A percentile compares a stretch with the other conserved stretches of the same genome.
Evolutionary conservation across 129 eudicot species (phyloP).

Genomic region (Helianthus annuus): HanXRQr2.0-SUNRISE NC_035440.2:163470335-163470834

Average conservation of each 20-base stretch:
- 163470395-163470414: no score
- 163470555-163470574: no score
- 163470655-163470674: slow-evolving; percentile 47
- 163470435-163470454: no score
- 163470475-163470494: no score
- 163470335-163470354: no score
- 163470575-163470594: background rate
- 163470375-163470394: no score
- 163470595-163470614: background rate
- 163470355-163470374: no score
- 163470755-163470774: slow-evolving; percentile 11
- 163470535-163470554: no score
- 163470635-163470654: slow-evolving; percentile 72
- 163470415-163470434: no score
- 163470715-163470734: slow-evolving; percentile 47
- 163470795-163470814: slow-evolving; percentile 55
- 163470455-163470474: no score
- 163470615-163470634: slow-evolving; percentile 38
- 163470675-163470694: slow-evolving; percentile 68
- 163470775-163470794: slow-evolving; percentile 8
- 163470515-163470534: no score
- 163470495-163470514: no score
- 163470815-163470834: slow-evolving; percentile 87
- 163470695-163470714: slow-evolving; percentile 85
- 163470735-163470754: slow-evolving; percentile 10